Evolutionary conservation across 331 rosid genomes (phyloP), one percentile per base, ranked within the genome.

Genomic region (Quercus tomentella): DNA sequence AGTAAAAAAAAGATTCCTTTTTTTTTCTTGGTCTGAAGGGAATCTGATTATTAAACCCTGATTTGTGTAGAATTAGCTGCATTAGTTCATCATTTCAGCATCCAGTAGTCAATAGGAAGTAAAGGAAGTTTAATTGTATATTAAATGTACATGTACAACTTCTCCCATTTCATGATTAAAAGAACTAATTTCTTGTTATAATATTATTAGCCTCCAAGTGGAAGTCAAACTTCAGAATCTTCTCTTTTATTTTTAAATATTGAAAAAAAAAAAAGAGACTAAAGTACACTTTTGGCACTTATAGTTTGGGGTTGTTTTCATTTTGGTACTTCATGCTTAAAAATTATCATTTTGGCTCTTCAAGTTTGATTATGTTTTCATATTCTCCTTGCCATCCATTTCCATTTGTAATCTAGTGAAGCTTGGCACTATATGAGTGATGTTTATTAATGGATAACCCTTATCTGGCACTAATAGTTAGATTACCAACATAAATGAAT

Each of bases 11-110:
- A 25, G 73, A 76, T 4, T 37, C 60, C 56, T 63, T 35, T 82
- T 49, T 49, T 49, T 49, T 49, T 49, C 54, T 8, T 8, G 17
- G 54, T 49, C 54, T 49, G 54, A 49, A 49, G 25, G 4, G 65
- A 22, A 57, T 57, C 30, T 22, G 15, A 57, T 7, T 4, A 58
- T 22, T 21, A 23, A 23, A 43, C 5, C 14, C 20, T 66, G 30
- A 76, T 33, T 30, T 43, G 30, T 76, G 18, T 52, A 78, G 21
- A 25, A 35, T 33, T 51, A 35, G 83, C 57, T 77, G 52, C 58
- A 75, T 16, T 35, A 73, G 55, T 23, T 67, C 25, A 75, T 56
- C 45, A 79, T 28, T 54, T 35, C 73, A 55, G 57, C 17, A 20
- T 55, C 66, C 16, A 16, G 11, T 33, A 55, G 30, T 61, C 73